phyloP scores from a whole-genome alignment of 1,139 yeast species.

The Saccharomyces pastorianus region DNA sequence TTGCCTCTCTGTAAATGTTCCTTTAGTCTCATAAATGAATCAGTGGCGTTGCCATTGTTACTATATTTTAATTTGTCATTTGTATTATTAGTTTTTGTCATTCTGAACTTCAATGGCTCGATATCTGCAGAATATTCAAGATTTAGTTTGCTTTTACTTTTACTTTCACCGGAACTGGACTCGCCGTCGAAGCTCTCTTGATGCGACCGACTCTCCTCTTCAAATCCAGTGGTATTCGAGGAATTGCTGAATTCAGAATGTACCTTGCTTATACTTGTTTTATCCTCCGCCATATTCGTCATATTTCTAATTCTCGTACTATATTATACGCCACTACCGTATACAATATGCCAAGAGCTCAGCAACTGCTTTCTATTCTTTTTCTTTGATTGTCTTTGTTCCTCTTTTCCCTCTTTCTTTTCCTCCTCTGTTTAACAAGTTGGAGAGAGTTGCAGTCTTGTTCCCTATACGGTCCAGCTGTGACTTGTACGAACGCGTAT shows the following conservation, averaged over 20 bases:
- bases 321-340: not conserved
- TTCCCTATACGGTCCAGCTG: not conserved
- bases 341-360: not conserved
- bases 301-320: not conserved
- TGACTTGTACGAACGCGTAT: not conserved
- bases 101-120: constrained; percentile 24
- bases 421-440: not conserved
- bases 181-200: not conserved
- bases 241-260: not conserved
- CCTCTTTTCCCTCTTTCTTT: not conserved
- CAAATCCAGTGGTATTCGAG: not conserved
- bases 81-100: constrained; percentile 3
- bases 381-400: not conserved
- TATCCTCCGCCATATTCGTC: not conserved
- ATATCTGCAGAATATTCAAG: constrained; percentile 22
- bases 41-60: not conserved
- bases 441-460: not conserved
- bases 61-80: not conserved
- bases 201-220: constrained; percentile 1
- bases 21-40: constrained; percentile 2
- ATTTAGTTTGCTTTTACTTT: not conserved
- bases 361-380: not conserved
- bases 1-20: constrained; percentile 3
- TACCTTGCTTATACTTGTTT: not conserved
- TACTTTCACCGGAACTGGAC: not conserved